Conservation (phyloP, 257 asterid species). For the Ophiorrhiza pumila region DNA sequence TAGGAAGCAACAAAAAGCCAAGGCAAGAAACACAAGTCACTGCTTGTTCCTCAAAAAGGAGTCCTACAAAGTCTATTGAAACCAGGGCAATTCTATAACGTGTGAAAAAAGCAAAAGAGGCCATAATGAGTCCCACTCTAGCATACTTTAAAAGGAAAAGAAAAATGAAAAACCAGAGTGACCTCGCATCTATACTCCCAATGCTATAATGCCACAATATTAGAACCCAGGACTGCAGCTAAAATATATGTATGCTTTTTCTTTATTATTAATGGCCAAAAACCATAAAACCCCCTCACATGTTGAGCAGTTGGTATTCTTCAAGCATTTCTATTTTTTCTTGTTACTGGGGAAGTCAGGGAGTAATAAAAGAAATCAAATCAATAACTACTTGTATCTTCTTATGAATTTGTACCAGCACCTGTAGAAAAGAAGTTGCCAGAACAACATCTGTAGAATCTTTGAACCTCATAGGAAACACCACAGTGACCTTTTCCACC, state of each 20-base stretch:
- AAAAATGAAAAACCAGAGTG: neutral
- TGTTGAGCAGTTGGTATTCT: neutral
- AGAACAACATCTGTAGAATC: conserved; percentile 82
- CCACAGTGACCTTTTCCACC: conserved; percentile 67
- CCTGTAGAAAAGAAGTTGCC: conserved; percentile 94
- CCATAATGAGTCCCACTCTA: neutral
- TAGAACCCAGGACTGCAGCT: neutral
- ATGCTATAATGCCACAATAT: neutral
- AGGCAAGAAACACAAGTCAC: neutral
- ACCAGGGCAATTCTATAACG: neutral
- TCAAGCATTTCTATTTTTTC: neutral
- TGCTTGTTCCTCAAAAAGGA: neutral
- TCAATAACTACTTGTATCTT: neutral
- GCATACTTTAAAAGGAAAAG: too few relatives aligned
- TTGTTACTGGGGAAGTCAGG: neutral
- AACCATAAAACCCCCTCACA: neutral
- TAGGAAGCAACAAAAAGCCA: neutral
- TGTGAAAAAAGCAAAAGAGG: neutral
- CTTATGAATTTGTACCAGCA: conserved; percentile 13
- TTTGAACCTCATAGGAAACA: conserved; percentile 87
- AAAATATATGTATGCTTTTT: too few relatives aligned
- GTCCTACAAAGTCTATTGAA: neutral
- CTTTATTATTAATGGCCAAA: neutral
- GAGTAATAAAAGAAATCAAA: conserved; percentile 6
- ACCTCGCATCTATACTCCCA: neutral